Conservation (phyloP, 1,284 basidiomycete species). For the Papiliotrema fonsecae region DNA sequence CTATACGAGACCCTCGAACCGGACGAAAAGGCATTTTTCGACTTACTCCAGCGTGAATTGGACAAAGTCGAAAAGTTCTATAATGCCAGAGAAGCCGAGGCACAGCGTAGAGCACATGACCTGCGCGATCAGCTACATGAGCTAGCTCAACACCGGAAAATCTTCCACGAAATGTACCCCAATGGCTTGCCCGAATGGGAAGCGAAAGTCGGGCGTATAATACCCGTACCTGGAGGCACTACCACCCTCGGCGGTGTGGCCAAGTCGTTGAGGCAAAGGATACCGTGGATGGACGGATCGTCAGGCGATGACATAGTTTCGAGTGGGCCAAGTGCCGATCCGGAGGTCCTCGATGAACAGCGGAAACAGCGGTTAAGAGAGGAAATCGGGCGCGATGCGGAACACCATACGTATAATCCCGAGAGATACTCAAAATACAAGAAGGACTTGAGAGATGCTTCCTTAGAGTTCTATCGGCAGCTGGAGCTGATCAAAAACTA, state of each 20-base stretch:
- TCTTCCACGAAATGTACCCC: conserved; percentile 57
- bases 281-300: conserved; percentile 12
- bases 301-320: no score
- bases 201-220: conserved; percentile 25
- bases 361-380: conserved; percentile 20
- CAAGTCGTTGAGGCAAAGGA: conserved; percentile 19
- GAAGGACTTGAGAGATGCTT: conserved; percentile 73
- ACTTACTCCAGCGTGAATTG: conserved; percentile 66
- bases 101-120: conserved; percentile 53
- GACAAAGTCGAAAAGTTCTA: conserved; percentile 83
- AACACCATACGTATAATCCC: conserved; percentile 55
- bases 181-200: conserved; percentile 42
- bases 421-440: conserved; percentile 78
- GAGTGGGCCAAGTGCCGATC: background rate
- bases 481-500: conserved; percentile 78
- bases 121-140: conserved; percentile 70
- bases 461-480: conserved; percentile 78
- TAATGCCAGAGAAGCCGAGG: conserved; percentile 64
- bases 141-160: conserved; percentile 63
- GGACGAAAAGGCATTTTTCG: conserved; percentile 66
- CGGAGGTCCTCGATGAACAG: conserved; percentile 3
- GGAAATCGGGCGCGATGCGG: conserved; percentile 29
- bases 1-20: conserved; percentile 46
- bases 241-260: conserved; percentile 11
- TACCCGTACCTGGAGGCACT: conserved; percentile 15